These are phyloP conservation scores for Sarocladium kiliense DNA, from an alignment of 2,329 filamentous ascomycete species.

Conservation along the genomic window DNA sequence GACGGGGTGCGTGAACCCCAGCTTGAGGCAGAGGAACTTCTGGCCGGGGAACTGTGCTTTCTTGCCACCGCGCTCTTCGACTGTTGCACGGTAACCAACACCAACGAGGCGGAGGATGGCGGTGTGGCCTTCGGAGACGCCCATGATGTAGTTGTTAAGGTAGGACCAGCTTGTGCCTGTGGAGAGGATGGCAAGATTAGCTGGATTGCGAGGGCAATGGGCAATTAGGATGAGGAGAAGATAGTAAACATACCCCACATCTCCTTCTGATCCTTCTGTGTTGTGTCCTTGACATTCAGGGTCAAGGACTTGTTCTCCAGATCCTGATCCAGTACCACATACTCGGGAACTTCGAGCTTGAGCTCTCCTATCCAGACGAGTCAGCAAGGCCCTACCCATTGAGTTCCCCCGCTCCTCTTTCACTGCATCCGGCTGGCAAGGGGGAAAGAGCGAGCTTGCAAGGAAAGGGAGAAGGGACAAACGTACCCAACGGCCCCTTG, in stretches of 20 bases:
- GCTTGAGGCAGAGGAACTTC: constrained; percentile 86
- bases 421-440: too few species aligned
- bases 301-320: constrained; percentile 55
- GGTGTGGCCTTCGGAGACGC: constrained; percentile 93
- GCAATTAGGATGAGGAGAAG: neutral
- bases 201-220: neutral
- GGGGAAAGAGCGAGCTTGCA: too few species aligned
- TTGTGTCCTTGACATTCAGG: constrained; percentile 64
- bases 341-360: constrained; percentile 73
- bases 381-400: constrained; percentile 10
- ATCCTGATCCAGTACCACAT: constrained; percentile 68
- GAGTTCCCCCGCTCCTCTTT: too few species aligned
- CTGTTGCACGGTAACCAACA: constrained; percentile 86
- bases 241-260: constrained; percentile 76
- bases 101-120: constrained; percentile 89
- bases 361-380: constrained; percentile 54
- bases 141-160: constrained; percentile 83
- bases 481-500: constrained; percentile 71
- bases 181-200: constrained; percentile 15
- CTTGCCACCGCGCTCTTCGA: constrained; percentile 71
- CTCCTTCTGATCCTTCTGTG: constrained; percentile 70
- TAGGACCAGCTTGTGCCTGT: constrained; percentile 85
- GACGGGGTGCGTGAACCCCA: constrained; percentile 94
- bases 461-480: constrained; percentile 5
- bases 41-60: constrained; percentile 69